Conservation (phyloP, 2,329 filamentous ascomycete species). For the Colletotrichum neosansevieriae region DNA sequence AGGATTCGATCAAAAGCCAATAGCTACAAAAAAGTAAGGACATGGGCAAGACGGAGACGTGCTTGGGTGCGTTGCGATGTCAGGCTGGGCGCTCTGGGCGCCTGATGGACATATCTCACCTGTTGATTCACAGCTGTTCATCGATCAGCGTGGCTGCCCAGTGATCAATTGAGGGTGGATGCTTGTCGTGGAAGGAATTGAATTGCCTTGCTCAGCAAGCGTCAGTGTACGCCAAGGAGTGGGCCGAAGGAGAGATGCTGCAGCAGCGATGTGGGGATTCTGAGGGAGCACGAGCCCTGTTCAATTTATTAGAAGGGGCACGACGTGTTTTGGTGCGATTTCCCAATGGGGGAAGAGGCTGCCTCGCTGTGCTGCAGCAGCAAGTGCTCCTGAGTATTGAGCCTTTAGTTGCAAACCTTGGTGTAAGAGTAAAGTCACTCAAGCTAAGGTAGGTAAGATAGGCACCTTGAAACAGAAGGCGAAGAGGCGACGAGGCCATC, state of each 20-base stretch:
- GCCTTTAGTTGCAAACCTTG: background rate
- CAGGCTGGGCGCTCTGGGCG: slow-evolving; percentile 17
- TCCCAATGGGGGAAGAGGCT: slow-evolving; percentile 4
- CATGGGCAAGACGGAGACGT: slow-evolving; percentile 4
- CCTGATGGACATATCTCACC: slow-evolving; percentile 4
- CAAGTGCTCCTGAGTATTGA: no score
- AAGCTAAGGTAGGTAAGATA: background rate
- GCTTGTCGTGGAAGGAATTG: slow-evolving; percentile 4
- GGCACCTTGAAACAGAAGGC: background rate
- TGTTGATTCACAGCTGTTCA: slow-evolving; percentile 4
- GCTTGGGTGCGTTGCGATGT: background rate
- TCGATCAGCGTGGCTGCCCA: slow-evolving; percentile 21
- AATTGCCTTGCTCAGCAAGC: background rate
- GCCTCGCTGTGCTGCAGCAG: no score
- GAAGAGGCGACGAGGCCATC: background rate
- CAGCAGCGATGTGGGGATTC: slow-evolving; percentile 31
- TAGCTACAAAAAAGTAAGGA: slow-evolving; percentile 6
- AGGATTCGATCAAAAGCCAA: slow-evolving; percentile 13
- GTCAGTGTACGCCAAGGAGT: slow-evolving; percentile 22
- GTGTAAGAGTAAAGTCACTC: background rate
- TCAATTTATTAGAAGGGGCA: slow-evolving; percentile 28
- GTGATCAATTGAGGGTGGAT: slow-evolving; percentile 20
- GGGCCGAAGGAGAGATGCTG: slow-evolving; percentile 13
- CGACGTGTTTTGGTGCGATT: slow-evolving; percentile 20
- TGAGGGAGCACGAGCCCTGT: slow-evolving; percentile 32